Evolutionary conservation across 768 basidiomycete genomes (phyloP), one percentile per base, ranked within the genome.

Genomic region (Dioszegia crocea): DNA sequence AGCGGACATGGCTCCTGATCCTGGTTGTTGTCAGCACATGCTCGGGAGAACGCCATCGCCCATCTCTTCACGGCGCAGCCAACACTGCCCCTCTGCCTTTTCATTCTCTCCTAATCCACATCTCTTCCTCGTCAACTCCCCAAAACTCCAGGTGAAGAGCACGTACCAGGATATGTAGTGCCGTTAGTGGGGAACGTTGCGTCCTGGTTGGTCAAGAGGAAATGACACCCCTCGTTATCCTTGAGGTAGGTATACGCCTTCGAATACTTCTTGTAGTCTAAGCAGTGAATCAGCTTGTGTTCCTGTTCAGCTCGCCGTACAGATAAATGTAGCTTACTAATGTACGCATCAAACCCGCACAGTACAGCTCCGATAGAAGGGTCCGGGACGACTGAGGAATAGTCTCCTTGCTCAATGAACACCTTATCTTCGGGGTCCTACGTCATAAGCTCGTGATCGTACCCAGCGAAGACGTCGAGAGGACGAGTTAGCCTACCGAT

Each of bases 201-300:
- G 71, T 98, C 94, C 53, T 86, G 86, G 73, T 97, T 97, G 2
- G 94, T 97, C 36, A 84, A 86, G 60, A 99, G 83, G 78, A 98
- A 97, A 33, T 82, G 82, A 68, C 89, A 91, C 21, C 79, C 85
- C 19, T 85, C 82, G 78, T 89, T 87, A n/a, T 84, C 83, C 39
- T 83, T 85, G 50, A 98, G 82, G 77, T 93, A 94, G 70, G 88
- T 85, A 78, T 89, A 90, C 3, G 91, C 96, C 77, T 91, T 94
- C 11, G 87, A 88, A 53, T 90, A 80, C 79, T 99, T 99, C 55
- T 88, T 90, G 80, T 98, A 99, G 78, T 90, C 75, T 76, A 46
- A 5, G 11, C 19, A n/a, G 17, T 2, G 19, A 6, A 45, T 57
- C 48, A 62, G 59, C 36, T 21, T 17, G 12, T 36, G 19, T 23